These are phyloP conservation scores for Pseudevernia furfuracea DNA, from an alignment of 495 filamentous ascomycete species.

Conservation along the genomic window DNA sequence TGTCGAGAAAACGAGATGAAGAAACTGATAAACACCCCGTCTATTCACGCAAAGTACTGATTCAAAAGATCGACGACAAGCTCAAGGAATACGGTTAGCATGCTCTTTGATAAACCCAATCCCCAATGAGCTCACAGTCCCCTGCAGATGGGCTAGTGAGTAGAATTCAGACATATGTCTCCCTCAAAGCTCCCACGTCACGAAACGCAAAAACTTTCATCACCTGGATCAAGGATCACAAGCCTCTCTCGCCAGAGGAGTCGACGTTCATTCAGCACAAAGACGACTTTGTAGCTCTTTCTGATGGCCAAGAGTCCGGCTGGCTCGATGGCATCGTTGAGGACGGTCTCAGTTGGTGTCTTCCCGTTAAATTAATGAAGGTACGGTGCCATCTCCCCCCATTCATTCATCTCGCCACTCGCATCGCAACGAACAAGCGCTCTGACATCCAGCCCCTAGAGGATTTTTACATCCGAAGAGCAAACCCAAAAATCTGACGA, in stretches of 20 bases:
- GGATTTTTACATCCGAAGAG: slow-evolving; percentile 23
- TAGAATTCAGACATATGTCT: slow-evolving; percentile 14
- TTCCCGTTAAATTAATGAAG: slow-evolving; percentile 23
- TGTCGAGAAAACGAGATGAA: slow-evolving; percentile 25
- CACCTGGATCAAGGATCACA: slow-evolving; percentile 28
- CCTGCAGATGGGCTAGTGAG: slow-evolving; percentile 22
- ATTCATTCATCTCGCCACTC: neutral
- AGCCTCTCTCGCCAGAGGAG: slow-evolving; percentile 25
- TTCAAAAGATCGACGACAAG: slow-evolving; percentile 32
- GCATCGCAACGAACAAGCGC: neutral
- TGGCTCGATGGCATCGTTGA: slow-evolving; percentile 35
- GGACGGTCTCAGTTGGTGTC: slow-evolving; percentile 22
- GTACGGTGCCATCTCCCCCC: neutral
- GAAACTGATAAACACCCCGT: slow-evolving; percentile 15
- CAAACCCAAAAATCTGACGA: slow-evolving; percentile 27
- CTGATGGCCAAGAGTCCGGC: slow-evolving; percentile 31
- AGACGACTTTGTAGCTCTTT: slow-evolving; percentile 34
- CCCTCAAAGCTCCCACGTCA: slow-evolving; percentile 19
- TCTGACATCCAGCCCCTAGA: neutral
- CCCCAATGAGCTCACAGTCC: neutral
- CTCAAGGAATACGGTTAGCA: slow-evolving; percentile 31
- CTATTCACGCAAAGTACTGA: slow-evolving; percentile 25
- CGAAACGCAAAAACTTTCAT: slow-evolving; percentile 29
- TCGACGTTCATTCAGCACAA: slow-evolving; percentile 27
- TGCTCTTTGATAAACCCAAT: slow-evolving; percentile 4